These are phyloP conservation scores for Yarrowia galli DNA, from an alignment of 1,139 yeast genomes.

Conservation along the genomic window DNA sequence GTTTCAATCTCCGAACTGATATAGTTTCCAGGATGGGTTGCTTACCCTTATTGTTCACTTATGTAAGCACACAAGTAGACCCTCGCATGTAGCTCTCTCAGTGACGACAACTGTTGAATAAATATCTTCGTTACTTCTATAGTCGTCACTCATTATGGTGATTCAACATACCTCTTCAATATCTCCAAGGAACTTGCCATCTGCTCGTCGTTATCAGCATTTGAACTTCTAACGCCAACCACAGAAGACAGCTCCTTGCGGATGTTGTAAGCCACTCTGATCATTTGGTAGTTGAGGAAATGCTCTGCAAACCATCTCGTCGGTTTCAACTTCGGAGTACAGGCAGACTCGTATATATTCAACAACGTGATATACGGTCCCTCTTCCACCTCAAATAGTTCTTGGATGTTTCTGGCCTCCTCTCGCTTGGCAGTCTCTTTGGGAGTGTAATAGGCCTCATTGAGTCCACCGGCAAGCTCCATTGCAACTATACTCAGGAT, in stretches of 20 bases:
- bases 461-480: constrained; percentile 22
- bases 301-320: constrained; percentile 27
- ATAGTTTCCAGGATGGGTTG: too few species aligned
- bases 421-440: constrained; percentile 2
- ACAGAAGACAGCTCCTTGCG: not conserved
- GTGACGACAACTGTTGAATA: too few species aligned
- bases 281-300: constrained; percentile 17
- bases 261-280: not conserved
- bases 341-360: constrained; percentile 21
- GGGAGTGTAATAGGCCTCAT: constrained; percentile 20
- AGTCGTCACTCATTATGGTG: not conserved
- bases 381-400: constrained; percentile 7
- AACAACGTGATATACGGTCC: constrained; percentile 3
- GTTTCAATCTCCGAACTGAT: too few species aligned
- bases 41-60: not conserved
- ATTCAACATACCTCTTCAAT: not conserved
- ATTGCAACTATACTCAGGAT: constrained; percentile 7
- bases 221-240: not conserved
- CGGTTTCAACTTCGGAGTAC: constrained; percentile 13
- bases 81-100: too few species aligned
- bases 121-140: not conserved
- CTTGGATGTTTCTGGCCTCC: constrained; percentile 18
- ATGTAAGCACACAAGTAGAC: not conserved
- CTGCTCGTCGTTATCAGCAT: constrained; percentile 3
- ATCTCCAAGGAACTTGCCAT: not conserved